Evolutionary conservation across 768 basidiomycete genomes (phyloP), one percentile per base, ranked within the genome.

Genomic region (Podaxis rugospora): DNA sequence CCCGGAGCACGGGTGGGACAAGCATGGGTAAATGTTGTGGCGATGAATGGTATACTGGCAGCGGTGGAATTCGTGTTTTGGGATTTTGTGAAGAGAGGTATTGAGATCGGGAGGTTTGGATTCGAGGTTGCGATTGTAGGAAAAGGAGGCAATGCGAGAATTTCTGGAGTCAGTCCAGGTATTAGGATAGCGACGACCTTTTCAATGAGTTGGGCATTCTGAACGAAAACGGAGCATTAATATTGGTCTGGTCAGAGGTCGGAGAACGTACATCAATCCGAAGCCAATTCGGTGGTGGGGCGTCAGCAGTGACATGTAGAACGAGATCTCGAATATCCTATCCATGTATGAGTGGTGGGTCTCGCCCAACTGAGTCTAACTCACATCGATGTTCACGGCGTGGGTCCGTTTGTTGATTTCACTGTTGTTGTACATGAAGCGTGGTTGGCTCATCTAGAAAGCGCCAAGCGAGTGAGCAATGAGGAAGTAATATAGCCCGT

Each of bases 1-100:
- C 96, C 97, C 0, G 95, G 95, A 0, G 95, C 95, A 18, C 89
- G 85, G 0, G 95, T 95, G 0, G 95, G 96, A 64, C 91, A 93
- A 13, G 93, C 94, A 75, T 97, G 93, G 60, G 90, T 92, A 76
- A 98, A 99, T 4, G 83, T 92, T 36, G 77, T 88, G 42, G 83
- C 83, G 62, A 86, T 88, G 75, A 83, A 98, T 2, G 85, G 86
- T 23, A 87, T 75, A 25, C 70, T 76, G 1, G 78, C 60, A 2
- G 68, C 64, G 23, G 72, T 18, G 65, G 66, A 49, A 73, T 57
- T 56, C 4, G 58, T 55, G n/a, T 63, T 57, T 46, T 71, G 21
- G 66, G 69, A 62, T 25, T 69, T 67, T 2, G 74, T 65, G n/a
- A 72, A 66, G 3, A 76, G 60, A 37, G 77, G 70, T 70, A 78